Base-by-base conservation (phyloP, 1,284 basidiomycete species). In the Agaricales sp. region DNA sequence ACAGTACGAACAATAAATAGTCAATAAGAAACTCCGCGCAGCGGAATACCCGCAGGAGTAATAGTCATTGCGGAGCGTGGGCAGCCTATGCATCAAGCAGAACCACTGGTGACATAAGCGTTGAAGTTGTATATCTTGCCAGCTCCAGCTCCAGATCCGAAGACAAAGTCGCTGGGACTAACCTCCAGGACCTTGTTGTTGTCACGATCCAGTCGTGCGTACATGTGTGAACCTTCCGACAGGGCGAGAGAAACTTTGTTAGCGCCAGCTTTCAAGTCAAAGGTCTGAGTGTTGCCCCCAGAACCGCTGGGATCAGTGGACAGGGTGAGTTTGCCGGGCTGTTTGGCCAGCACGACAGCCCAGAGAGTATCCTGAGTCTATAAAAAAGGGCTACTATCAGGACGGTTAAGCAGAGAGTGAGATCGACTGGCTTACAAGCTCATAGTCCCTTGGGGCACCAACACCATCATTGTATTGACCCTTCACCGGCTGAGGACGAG, bases 191-290 rank as follows among this genome's bases (percentile, higher is more conserved):
- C 61, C 1, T 67, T 74, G 55, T 65, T 51, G 20, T 78, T 77
- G 53, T 74, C 65, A 43, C 87, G 74, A 50, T 60, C 58, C 46
- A 91, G 66, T 11, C 66, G 69, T 18, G 77, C 85, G 51, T 70
- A 68, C 70, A 89, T 84, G 20, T 61, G 75, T 18, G 74, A 73
- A 25, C 84, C 84, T 3, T 74, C 63, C 11, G 63, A 58, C 43
- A 86, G 76, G 11, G 76, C 69, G 20, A 87, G 58, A 45, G 74
- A 78, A 54, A 91, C 71, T 60, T 85, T 86, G 54, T 74, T 77
- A 22, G 82, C 67, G 50, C 88, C 88, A 14, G 77, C 67, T 8
- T 63, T 60, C 49, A 85, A 73, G 24, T 60, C 47, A 61, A 78
- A 79, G 4, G 69, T 74, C 60, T 74, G 64, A 14, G 69, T 61